Evolutionary conservation across 1,284 basidiomycete genomes (phyloP).

Genomic region (Sporisorium reilianum): DNA sequence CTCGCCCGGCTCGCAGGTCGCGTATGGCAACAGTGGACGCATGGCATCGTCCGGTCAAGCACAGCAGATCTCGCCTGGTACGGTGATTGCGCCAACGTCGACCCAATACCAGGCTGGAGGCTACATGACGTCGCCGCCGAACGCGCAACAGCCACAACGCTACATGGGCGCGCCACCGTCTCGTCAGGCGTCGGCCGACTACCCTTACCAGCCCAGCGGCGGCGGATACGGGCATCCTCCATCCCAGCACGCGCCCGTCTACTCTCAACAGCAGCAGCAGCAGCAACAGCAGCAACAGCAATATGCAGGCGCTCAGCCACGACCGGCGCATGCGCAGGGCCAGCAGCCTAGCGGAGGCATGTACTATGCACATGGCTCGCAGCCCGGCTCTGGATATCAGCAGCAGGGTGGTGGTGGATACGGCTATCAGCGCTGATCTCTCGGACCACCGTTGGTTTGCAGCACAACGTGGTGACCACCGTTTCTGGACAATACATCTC

Average conservation of each 20-base stretch:
- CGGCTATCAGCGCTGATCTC: conserved; percentile 32
- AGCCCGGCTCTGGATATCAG: conserved; percentile 23
- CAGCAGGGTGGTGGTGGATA: conserved; percentile 14
- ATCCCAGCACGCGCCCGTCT: conserved; percentile 21
- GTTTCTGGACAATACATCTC: not conserved
- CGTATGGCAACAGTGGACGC: conserved; percentile 16
- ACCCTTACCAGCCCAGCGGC: conserved; percentile 28
- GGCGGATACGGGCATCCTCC: conserved; percentile 19
- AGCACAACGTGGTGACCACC: too few species aligned
- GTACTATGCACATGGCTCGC: conserved; percentile 34
- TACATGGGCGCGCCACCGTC: conserved; percentile 24
- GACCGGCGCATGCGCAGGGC: conserved; percentile 25
- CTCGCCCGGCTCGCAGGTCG: conserved; percentile 17
- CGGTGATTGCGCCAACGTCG: conserved; percentile 30
- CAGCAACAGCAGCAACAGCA: conserved; percentile 22
- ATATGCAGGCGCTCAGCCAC: conserved; percentile 12
- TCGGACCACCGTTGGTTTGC: not conserved
- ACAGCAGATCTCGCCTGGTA: conserved; percentile 46
- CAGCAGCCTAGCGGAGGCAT: conserved; percentile 31
- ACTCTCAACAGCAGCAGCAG: conserved; percentile 20
- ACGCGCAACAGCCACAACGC: conserved; percentile 25
- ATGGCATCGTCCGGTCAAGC: conserved; percentile 15
- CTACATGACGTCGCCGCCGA: conserved; percentile 31
- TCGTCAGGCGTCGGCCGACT: conserved; percentile 43
- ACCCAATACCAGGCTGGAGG: conserved; percentile 22